Conservation (phyloP, 306 rosid genomes). For the Inga leiocalycina region DNA sequence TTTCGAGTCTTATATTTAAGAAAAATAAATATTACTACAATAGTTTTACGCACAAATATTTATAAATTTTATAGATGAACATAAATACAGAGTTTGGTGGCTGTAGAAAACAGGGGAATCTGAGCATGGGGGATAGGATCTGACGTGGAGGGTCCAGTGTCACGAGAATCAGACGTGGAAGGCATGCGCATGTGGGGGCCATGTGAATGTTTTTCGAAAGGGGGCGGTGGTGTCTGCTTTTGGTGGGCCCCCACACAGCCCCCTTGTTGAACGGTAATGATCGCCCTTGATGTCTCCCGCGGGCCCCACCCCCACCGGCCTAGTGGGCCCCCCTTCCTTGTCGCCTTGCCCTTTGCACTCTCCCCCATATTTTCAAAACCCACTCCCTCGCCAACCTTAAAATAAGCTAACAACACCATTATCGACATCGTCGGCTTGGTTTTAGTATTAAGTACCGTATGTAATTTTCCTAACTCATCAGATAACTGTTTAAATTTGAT, state of each 20-base stretch:
- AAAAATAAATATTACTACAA: no score
- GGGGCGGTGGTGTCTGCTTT: background rate
- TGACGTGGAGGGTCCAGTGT: slow-evolving; percentile 49
- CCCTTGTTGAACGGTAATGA: slow-evolving; percentile 24
- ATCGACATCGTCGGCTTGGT: no score
- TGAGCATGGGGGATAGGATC: background rate
- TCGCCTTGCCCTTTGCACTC: slow-evolving; percentile 23
- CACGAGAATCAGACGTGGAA: slow-evolving; percentile 58
- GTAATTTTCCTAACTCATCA: no score
- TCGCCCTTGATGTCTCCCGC: background rate
- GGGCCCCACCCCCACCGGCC: slow-evolving; percentile 51
- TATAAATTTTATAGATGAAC: no score
- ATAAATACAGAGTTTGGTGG: background rate
- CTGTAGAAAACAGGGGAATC: background rate
- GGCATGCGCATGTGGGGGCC: slow-evolving; percentile 51
- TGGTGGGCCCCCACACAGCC: slow-evolving; percentile 7
- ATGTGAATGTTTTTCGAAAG: background rate
- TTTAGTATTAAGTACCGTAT: no score
- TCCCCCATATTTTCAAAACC: background rate
- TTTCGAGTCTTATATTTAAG: no score
- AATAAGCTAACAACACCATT: background rate
- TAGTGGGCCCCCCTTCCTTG: slow-evolving; percentile 10
- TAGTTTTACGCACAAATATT: no score
- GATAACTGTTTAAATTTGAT: no score
- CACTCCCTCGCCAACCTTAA: slow-evolving; percentile 19